Percentiles rank a stretch among this genome's conserved stretches.
Conservation (phyloP, 2,329 filamentous ascomycete genomes). For the Fusarium robinianum region DNA sequence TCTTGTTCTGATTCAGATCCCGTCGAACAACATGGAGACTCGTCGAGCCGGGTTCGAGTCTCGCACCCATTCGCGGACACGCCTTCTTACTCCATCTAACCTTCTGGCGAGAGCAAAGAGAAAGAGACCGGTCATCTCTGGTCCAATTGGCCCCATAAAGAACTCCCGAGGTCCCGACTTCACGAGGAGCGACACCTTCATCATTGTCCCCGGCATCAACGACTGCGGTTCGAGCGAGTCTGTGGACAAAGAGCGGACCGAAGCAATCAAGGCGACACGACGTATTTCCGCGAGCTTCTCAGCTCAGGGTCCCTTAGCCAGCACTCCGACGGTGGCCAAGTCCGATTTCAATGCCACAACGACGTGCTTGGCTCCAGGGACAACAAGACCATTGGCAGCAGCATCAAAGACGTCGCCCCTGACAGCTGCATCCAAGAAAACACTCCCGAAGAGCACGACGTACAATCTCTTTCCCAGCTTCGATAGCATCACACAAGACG, state of each 20-base stretch:
- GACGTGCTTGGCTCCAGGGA: constrained; percentile 15
- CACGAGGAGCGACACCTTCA: constrained; percentile 41
- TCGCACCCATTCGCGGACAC: constrained; percentile 12
- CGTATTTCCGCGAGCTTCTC: constrained; percentile 41
- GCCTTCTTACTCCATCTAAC: constrained; percentile 22
- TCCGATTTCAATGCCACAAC: constrained; percentile 35
- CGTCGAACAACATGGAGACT: constrained; percentile 26
- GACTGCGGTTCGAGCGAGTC: constrained; percentile 38
- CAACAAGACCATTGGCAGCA: constrained; percentile 20
- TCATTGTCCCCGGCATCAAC: constrained; percentile 44
- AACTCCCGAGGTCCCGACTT: constrained; percentile 44
- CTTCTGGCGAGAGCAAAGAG: constrained; percentile 21
- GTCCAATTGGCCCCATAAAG: constrained; percentile 45
- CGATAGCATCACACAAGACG: constrained; percentile 29
- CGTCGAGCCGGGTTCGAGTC: constrained; percentile 15
- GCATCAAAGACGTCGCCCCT: constrained; percentile 24
- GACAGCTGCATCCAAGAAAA: constrained; percentile 13
- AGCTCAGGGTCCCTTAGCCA: constrained; percentile 30
- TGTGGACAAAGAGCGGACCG: constrained; percentile 4
- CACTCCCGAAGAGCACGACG: constrained; percentile 18
- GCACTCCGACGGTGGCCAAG: constrained; percentile 39
- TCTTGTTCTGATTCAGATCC: neutral
- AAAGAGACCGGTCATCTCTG: constrained; percentile 41
- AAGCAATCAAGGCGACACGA: constrained; percentile 26
- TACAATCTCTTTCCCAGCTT: constrained; percentile 15